Evolutionary conservation across 2,329 filamentous ascomycete species (phyloP).

Genomic region (Nigrospora sphaerica): DNA sequence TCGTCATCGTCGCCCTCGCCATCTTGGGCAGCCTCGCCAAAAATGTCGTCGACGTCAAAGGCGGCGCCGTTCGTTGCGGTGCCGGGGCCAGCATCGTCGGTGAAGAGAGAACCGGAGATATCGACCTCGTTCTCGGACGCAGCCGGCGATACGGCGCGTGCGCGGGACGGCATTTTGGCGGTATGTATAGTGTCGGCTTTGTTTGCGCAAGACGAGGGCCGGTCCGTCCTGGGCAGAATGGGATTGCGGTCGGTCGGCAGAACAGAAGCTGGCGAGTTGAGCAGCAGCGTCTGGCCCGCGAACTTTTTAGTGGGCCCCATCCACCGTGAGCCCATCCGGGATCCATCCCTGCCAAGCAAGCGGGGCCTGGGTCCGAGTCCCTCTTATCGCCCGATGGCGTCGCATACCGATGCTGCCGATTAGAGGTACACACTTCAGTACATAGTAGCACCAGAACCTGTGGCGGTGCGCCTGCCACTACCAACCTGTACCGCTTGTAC

Average conservation of each 20-base stretch:
- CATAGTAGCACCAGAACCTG: too few relatives aligned
- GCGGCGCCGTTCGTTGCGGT: conserved; percentile 32
- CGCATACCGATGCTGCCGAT: too few relatives aligned
- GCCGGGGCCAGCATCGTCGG: conserved; percentile 45
- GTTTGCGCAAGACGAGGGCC: too few relatives aligned
- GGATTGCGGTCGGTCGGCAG: background rate
- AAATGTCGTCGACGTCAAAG: conserved; percentile 53
- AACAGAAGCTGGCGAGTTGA: background rate
- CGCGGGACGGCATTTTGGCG: conserved; percentile 51
- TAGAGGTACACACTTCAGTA: too few relatives aligned
- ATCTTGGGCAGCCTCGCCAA: conserved; percentile 40
- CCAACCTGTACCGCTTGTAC: too few relatives aligned
- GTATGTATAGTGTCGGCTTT: too few relatives aligned
- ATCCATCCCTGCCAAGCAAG: background rate
- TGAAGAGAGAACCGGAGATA: conserved; percentile 73
- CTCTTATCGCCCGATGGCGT: too few relatives aligned
- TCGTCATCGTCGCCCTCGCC: conserved; percentile 52
- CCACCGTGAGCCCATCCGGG: background rate
- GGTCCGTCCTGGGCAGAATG: too few relatives aligned
- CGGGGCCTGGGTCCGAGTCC: background rate
- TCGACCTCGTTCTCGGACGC: conserved; percentile 87
- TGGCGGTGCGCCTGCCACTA: too few relatives aligned
- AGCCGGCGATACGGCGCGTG: conserved; percentile 69
- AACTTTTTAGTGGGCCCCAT: background rate
- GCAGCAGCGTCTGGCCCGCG: background rate